phyloP scores from a whole-genome alignment of 331 rosid genomes.

The Spiraea crenata region DNA sequence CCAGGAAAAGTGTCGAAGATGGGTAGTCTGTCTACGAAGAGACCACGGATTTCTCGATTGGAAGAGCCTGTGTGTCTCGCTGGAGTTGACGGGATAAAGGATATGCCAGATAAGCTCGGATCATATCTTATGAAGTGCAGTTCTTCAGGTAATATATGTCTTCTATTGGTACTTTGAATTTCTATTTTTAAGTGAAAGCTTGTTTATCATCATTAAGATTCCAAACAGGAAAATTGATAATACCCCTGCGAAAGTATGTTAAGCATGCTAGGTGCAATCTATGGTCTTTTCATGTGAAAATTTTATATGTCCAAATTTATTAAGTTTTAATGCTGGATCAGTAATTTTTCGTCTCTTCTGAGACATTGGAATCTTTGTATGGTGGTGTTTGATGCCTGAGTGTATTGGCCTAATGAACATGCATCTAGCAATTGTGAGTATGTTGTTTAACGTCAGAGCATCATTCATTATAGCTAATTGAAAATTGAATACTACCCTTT shows the following conservation, averaged over 20 bases:
- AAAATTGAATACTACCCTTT: background rate
- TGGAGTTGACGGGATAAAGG: slow-evolving; percentile 55
- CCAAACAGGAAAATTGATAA: background rate
- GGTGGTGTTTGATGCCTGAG: background rate
- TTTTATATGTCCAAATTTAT: background rate
- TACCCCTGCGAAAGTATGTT: background rate
- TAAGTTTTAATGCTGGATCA: background rate
- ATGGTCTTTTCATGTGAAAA: slow-evolving; percentile 1
- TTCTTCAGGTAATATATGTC: slow-evolving; percentile 53
- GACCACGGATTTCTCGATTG: slow-evolving; percentile 48
- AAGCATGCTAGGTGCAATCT: background rate
- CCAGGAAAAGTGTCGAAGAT: slow-evolving; percentile 50
- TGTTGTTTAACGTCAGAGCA: slow-evolving; percentile 4
- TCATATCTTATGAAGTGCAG: slow-evolving; percentile 43
- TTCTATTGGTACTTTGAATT: background rate
- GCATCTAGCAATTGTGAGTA: background rate
- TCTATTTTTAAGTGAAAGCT: slow-evolving; percentile 1
- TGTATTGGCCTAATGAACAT: background rate
- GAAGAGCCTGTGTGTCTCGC: slow-evolving; percentile 40
- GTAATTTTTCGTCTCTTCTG: background rate
- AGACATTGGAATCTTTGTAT: background rate
- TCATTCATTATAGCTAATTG: background rate
- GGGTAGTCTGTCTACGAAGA: slow-evolving; percentile 51
- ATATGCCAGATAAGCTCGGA: slow-evolving; percentile 48
- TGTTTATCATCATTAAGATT: background rate